phyloP scores from a whole-genome alignment of 371 early-diverging fungal genomes.

The Nematocida ironsii region DNA sequence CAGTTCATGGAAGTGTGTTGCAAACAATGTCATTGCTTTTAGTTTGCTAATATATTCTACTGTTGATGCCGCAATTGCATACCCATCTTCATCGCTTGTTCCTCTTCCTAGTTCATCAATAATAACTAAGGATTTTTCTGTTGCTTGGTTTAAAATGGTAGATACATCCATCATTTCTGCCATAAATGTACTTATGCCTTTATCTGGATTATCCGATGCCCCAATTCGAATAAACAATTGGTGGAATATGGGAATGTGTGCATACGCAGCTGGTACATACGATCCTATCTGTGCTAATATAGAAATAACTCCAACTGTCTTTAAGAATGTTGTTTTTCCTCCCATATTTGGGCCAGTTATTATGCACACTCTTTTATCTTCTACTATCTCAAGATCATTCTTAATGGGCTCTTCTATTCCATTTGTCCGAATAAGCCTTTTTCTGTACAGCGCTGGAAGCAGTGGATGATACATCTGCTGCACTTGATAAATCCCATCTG shows the following conservation, averaged over 20 bases:
- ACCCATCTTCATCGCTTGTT: slow-evolving; percentile 94
- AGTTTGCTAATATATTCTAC: slow-evolving; percentile 76
- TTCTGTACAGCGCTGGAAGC: slow-evolving; percentile 57
- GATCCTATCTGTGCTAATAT: slow-evolving; percentile 86
- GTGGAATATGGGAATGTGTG: slow-evolving; percentile 80
- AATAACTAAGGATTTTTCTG: slow-evolving; percentile 77
- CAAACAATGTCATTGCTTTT: slow-evolving; percentile 61
- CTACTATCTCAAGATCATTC: slow-evolving; percentile 67
- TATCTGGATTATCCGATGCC: slow-evolving; percentile 87
- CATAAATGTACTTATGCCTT: slow-evolving; percentile 80
- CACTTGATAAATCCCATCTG: slow-evolving; percentile 17
- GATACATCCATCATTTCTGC: slow-evolving; percentile 83
- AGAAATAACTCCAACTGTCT: slow-evolving; percentile 79
- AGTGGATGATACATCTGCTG: slow-evolving; percentile 66
- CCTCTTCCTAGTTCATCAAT: slow-evolving; percentile 94
- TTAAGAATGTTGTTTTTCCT: slow-evolving; percentile 78
- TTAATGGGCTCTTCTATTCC: slow-evolving; percentile 30
- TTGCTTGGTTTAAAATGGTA: slow-evolving; percentile 76
- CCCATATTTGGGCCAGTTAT: slow-evolving; percentile 96
- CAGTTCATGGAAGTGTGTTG: slow-evolving; percentile 68
- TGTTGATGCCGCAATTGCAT: slow-evolving; percentile 90
- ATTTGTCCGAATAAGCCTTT: slow-evolving; percentile 73
- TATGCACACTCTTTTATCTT: slow-evolving; percentile 76
- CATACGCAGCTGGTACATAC: slow-evolving; percentile 82
- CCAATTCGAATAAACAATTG: slow-evolving; percentile 85